Conservation (phyloP, 768 basidiomycete species). For the Serpula lacrymans region DNA sequence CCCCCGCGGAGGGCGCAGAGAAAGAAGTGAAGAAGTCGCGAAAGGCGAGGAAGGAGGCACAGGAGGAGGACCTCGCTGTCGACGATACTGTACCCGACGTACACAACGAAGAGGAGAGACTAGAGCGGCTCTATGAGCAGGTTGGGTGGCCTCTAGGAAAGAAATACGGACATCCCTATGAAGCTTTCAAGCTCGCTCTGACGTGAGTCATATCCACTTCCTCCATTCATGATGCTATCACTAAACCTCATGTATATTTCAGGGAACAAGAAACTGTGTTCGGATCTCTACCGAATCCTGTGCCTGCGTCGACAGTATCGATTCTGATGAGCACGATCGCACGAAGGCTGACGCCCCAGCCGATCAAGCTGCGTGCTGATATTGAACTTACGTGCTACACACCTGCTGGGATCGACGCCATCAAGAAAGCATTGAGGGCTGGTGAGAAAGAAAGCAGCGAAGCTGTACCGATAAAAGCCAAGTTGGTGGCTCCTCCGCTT, state of each 20-base stretch:
- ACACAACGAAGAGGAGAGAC: slow-evolving; percentile 66
- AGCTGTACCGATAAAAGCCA: slow-evolving; percentile 93
- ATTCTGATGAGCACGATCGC: slow-evolving; percentile 84
- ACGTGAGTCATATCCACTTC: slow-evolving; percentile 54
- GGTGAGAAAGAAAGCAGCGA: slow-evolving; percentile 88
- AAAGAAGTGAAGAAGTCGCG: slow-evolving; percentile 49
- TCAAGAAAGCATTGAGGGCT: slow-evolving; percentile 85
- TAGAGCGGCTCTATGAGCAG: slow-evolving; percentile 86
- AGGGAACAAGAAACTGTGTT: slow-evolving; percentile 84
- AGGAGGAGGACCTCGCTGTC: slow-evolving; percentile 41
- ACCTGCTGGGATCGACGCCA: slow-evolving; percentile 94
- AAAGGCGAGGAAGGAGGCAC: slow-evolving; percentile 40
- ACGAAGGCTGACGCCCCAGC: slow-evolving; percentile 93
- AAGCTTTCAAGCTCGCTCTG: slow-evolving; percentile 96
- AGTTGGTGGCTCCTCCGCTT: slow-evolving; percentile 92
- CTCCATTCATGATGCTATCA: slow-evolving; percentile 28
- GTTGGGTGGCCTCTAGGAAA: slow-evolving; percentile 91
- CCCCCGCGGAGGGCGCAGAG: slow-evolving; percentile 31
- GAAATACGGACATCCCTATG: slow-evolving; percentile 93
- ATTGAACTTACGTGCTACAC: slow-evolving; percentile 97
- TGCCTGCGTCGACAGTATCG: slow-evolving; percentile 53
- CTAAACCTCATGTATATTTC: background rate
- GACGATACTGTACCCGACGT: slow-evolving; percentile 39
- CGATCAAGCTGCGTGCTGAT: slow-evolving; percentile 97
- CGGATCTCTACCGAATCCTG: slow-evolving; percentile 55